Evolutionary conservation across 1,284 basidiomycete genomes (phyloP), one percentile per base, ranked within the genome.

Genomic region (Cutaneotrichosporon daszewskae): DNA sequence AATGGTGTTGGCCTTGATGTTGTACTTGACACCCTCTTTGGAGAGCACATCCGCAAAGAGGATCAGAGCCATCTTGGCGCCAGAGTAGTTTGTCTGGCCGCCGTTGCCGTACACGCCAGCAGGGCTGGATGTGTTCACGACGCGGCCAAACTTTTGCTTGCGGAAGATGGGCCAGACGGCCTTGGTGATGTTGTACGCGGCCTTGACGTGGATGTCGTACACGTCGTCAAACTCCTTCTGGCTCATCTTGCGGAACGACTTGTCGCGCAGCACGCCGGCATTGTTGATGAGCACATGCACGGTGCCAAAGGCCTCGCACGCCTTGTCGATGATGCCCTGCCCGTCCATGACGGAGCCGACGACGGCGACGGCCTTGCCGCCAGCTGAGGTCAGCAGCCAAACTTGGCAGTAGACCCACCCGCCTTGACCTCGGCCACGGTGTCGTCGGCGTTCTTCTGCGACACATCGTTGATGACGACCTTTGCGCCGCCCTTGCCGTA

Each of bases 151-250:
- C 74, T 91, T 89, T 67, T 95, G 90, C 64, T 87, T 85, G 60
- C 88, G 80, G 79, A 99, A 95, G 66, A 87, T 74, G 4, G 92
- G 90, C 95, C 94, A 99, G 19, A 83, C 90, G 32, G 95, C 94
- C 68, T 92, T 94, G 29, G 88, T 86, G 70, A 90, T 94, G n/a
- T 88, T 76, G 72, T 83, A 98, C 1, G 94, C 84, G 41, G 92
- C 94, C 72, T 91, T 94, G 54, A 99, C 74, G 68, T 98, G 95
- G n/a, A 98, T 92, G 22, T 84, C 81, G 44, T 81, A 78, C 50
- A 97, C 78, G 52, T 85, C 80, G 61, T 94, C 88, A 77, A 84
- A 92, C 58, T 92, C 87, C 62, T 72, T 52, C 66, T 91, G 87
- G 3, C 84, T 75, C 85, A 94, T 90, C 72, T 90, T 92, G 75